Evolutionary conservation across 306 rosid species (phyloP), one percentile per base, ranked within the genome.

Genomic region (Pterocarpus santalinus): DNA sequence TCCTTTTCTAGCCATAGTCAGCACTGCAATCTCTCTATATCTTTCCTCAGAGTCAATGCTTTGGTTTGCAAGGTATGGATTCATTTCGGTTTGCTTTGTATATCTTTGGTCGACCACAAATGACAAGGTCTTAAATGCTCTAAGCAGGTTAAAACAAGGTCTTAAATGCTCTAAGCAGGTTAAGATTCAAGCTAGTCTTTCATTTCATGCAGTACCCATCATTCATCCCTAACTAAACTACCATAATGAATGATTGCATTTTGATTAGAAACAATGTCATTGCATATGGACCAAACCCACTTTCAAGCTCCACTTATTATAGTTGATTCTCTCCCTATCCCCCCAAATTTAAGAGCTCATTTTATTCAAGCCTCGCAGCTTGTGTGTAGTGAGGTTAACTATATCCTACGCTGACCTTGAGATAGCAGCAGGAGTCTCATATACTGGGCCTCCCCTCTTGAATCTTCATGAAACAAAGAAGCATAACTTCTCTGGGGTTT

Each of bases 41-140:
- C 72, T 66, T 66, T 66, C 53, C 51, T 8, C 3, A 8, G 34
- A 76, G 11, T 64, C 10, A 15, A 65, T 49, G 39, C n/a, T 32
- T 53, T 28, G 35, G 35, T 52, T 72, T 36, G 38, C 7, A 8
- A 65, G 65, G 43, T 38, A 14, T 22, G 8, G n/a, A 36, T 52
- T 77, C 33, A 15, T n/a, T 65, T 64, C 12, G 58, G 67, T 57
- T 56, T 74, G 60, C 16, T 46, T 46, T 57, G 39, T 22, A 22
- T 22, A 5, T 58, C n/a, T 56, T 46, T 38, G 39, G 38, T 56
- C 55, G 15, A 73, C 11, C 38, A 3, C 39, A 6, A 22, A 6
- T 57, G 39, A 56, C 33, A 56, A 17, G 63, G 63, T 56, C 17
- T 36, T 55, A 46, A 16, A 72, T 34, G 68, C 17, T 33, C 39